A percentile compares a stretch with the other conserved stretches of the same genome.
Evolutionary conservation across 352 stramenopile genomes (phyloP).

Genomic region (Phytophthora pluvialis): DNA sequence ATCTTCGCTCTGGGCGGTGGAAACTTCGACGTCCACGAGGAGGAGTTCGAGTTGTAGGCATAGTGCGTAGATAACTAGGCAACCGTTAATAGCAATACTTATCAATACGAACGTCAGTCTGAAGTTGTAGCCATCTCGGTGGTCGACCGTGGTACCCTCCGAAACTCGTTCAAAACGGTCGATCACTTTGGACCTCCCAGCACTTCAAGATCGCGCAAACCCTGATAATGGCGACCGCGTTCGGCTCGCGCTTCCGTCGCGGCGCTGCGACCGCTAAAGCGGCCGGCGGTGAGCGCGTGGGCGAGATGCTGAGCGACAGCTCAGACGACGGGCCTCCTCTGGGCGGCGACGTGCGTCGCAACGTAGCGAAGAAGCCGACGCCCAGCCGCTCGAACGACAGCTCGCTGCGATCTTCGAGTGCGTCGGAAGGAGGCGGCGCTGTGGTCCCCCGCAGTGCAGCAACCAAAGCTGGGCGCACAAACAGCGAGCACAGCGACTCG

Average conservation of each 20-base stretch:
- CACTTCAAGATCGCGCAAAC: slow-evolving; percentile 19
- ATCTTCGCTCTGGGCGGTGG: slow-evolving; percentile 36
- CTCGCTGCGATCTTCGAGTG: slow-evolving; percentile 24
- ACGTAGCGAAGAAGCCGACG: slow-evolving; percentile 17
- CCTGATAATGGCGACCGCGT: slow-evolving; percentile 23
- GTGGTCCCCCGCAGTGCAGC: slow-evolving; percentile 8
- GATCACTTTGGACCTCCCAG: slow-evolving; percentile 3
- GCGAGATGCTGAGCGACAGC: slow-evolving; percentile 71
- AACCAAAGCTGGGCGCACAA: slow-evolving; percentile 5
- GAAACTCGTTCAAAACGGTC: background rate
- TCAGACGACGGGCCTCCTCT: slow-evolving; percentile 47
- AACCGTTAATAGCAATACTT: background rate
- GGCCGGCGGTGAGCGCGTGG: slow-evolving; percentile 42
- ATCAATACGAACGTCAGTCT: background rate
- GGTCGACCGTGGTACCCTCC: background rate
- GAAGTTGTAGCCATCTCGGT: slow-evolving; percentile 18
- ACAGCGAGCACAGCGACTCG: slow-evolving; percentile 10
- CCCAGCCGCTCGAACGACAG: slow-evolving; percentile 23
- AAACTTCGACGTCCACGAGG: slow-evolving; percentile 61
- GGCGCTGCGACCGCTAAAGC: slow-evolving; percentile 11
- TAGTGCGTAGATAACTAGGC: background rate
- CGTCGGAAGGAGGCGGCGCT: slow-evolving; percentile 18
- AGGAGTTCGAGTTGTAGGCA: slow-evolving; percentile 57
- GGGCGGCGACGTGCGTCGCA: slow-evolving; percentile 25
- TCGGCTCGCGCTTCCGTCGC: slow-evolving; percentile 45